phyloP scores from a whole-genome alignment of 106 monocot genomes.

The Acorus calamus region DNA sequence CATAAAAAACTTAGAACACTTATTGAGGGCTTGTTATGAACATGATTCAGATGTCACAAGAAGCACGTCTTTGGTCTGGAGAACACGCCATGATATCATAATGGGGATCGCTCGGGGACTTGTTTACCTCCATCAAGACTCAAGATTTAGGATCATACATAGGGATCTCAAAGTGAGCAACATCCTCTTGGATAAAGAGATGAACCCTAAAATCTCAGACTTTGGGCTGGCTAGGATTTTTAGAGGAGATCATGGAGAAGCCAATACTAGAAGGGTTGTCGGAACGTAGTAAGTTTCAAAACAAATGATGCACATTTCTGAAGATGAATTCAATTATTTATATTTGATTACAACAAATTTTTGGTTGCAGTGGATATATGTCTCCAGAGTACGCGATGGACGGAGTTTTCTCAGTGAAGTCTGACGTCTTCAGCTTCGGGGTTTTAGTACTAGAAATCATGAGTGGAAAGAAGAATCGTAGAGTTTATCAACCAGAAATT shows the following conservation, averaged over 20 bases:
- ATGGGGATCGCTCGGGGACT: not conserved
- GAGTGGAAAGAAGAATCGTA: conserved; percentile 18
- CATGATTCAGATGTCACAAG: not conserved
- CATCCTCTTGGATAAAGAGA: not conserved
- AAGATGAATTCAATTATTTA: too few relatives aligned
- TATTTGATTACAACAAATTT: too few relatives aligned
- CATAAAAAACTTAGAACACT: too few relatives aligned
- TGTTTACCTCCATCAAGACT: conserved; percentile 1
- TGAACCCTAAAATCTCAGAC: conserved; percentile 4
- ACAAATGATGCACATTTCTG: too few relatives aligned
- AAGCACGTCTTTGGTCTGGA: not conserved
- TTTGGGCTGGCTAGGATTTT: conserved; percentile 4
- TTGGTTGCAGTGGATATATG: conserved; percentile 18
- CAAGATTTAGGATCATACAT: conserved; percentile 1
- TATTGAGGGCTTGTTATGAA: too few relatives aligned
- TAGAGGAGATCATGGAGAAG: conserved; percentile 1
- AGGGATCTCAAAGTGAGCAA: conserved; percentile 1
- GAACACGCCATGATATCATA: not conserved
- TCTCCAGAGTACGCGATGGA: conserved; percentile 27
- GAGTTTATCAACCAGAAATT: not conserved
- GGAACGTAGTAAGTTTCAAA: not conserved
- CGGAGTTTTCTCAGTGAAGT: conserved; percentile 21
- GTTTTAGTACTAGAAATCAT: conserved; percentile 27
- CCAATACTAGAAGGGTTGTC: not conserved
- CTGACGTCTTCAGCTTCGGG: conserved; percentile 30